phyloP scores from a whole-genome alignment of 2,329 filamentous ascomycete species.

The Penicillium nordicum region DNA sequence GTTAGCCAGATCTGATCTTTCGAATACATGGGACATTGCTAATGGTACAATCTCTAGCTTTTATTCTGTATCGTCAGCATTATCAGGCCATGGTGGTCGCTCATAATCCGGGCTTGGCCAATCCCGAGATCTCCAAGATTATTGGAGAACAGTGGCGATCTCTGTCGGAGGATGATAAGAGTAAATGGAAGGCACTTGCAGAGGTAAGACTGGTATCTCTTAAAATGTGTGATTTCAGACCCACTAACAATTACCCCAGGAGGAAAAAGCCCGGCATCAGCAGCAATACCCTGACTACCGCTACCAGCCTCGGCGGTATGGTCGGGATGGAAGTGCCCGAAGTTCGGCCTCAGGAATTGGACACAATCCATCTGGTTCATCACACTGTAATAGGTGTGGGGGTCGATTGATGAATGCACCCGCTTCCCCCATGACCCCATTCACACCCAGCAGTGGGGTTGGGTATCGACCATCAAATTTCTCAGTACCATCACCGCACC shows the following conservation, averaged over 20 bases:
- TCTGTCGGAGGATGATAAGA: constrained; percentile 69
- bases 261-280: constrained; percentile 87
- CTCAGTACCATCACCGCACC: constrained; percentile 31
- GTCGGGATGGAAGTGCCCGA: constrained; percentile 51
- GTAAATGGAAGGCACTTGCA: constrained; percentile 82
- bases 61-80: constrained; percentile 95
- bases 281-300: constrained; percentile 90
- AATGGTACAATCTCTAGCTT: constrained; percentile 57
- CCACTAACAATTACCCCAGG: constrained; percentile 42
- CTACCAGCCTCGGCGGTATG: constrained; percentile 76
- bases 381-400: constrained; percentile 44
- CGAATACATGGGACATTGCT: not conserved
- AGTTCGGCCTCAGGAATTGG: constrained; percentile 34
- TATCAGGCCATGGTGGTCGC: constrained; percentile 79
- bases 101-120: constrained; percentile 82
- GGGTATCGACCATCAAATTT: constrained; percentile 25
- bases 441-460: constrained; percentile 33
- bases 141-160: constrained; percentile 90
- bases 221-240: not conserved
- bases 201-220: constrained; percentile 53
- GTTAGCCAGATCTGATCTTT: not conserved
- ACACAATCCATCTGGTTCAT: constrained; percentile 37
- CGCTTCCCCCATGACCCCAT: constrained; percentile 41
- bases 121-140: constrained; percentile 96
- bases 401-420: constrained; percentile 48